Conservation (phyloP, 805 yeast species). For the Phaffomyces antillensis region DNA sequence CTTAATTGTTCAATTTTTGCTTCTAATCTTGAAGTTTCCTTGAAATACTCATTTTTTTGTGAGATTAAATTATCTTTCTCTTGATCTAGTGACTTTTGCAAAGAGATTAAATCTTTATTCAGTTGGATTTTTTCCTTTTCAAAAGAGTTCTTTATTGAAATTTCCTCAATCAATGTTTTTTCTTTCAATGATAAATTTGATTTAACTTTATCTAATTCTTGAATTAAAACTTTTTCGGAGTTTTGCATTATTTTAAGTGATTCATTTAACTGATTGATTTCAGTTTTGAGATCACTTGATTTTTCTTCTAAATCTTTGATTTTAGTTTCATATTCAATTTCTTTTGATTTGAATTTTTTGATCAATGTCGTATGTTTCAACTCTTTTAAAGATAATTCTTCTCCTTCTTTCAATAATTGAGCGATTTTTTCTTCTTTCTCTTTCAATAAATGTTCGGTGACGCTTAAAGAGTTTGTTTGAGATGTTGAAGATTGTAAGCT, state of each 20-base stretch:
- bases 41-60: constrained; percentile 17
- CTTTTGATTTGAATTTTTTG: constrained; percentile 49
- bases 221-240: constrained; percentile 20
- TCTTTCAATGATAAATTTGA: constrained; percentile 16
- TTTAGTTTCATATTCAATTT: constrained; percentile 32
- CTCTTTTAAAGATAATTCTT: constrained; percentile 63
- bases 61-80: constrained; percentile 28
- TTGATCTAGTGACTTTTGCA: constrained; percentile 26
- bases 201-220: constrained; percentile 18
- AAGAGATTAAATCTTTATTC: constrained; percentile 23
- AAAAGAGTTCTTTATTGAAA: constrained; percentile 17
- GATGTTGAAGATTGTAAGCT: not conserved
- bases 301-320: constrained; percentile 12
- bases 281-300: constrained; percentile 16
- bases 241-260: constrained; percentile 22
- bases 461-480: not conserved
- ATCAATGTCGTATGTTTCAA: constrained; percentile 59
- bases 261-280: constrained; percentile 19
- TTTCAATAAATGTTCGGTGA: constrained; percentile 24
- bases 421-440: constrained; percentile 53
- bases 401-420: constrained; percentile 69
- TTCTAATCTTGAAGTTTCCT: constrained; percentile 56
- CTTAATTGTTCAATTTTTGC: constrained; percentile 63
- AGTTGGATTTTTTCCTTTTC: constrained; percentile 17
- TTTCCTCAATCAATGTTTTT: constrained; percentile 17